A percentile compares a stretch with the other conserved stretches of the same genome.
These are phyloP conservation scores for Talaromyces piceae DNA, from an alignment of 2,329 filamentous ascomycete genomes.

Conservation along the genomic window DNA sequence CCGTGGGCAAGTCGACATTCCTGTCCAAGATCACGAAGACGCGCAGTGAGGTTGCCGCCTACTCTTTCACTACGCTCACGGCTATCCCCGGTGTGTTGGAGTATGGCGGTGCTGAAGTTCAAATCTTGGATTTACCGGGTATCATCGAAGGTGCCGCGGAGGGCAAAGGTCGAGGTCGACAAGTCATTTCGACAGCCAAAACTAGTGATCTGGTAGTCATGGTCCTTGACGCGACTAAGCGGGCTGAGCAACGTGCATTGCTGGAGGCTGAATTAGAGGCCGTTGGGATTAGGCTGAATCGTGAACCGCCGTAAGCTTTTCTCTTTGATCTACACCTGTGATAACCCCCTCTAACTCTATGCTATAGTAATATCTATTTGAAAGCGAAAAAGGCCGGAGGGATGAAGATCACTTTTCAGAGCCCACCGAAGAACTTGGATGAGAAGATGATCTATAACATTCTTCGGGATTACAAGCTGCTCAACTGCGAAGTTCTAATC, in stretches of 20 bases:
- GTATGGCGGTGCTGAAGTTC: conserved; percentile 96
- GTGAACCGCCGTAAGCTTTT: conserved; percentile 68
- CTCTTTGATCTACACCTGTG: not conserved
- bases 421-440: conserved; percentile 81
- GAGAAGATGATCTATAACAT: conserved; percentile 99
- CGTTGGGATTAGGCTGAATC: conserved; percentile 88
- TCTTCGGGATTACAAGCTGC: conserved; percentile 94
- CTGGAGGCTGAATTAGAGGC: conserved; percentile 90
- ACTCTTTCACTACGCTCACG: conserved; percentile 94
- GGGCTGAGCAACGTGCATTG: conserved; percentile 81
- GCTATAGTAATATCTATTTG: conserved; percentile 80
- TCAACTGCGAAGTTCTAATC: conserved; percentile 93
- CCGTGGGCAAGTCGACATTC: conserved; percentile 97
- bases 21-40: conserved; percentile 99
- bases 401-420: conserved; percentile 96
- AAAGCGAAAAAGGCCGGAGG: conserved; percentile 93
- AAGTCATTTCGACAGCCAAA: conserved; percentile 97
- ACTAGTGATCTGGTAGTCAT: conserved; percentile 96
- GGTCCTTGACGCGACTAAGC: conserved; percentile 94
- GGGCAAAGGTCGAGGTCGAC: conserved; percentile 88
- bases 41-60: conserved; percentile 89
- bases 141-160: conserved; percentile 97
- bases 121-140: conserved; percentile 92
- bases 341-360: not conserved
- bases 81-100: conserved; percentile 96